Conservation (phyloP, 2,329 filamentous ascomycete genomes). For the Shiraia sp. region DNA sequence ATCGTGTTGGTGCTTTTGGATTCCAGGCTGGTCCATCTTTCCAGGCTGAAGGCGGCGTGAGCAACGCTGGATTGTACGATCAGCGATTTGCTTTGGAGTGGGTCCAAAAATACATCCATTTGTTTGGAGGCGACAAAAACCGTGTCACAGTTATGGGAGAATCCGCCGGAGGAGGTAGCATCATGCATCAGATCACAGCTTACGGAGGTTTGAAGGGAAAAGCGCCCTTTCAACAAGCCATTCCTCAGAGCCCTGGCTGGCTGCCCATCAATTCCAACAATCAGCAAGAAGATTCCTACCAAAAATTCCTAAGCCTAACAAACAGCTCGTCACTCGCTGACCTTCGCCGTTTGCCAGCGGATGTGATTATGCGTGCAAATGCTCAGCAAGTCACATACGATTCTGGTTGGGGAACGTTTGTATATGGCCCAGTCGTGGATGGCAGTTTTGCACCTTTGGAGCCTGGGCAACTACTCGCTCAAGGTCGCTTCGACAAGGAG, state of each 20-base stretch:
- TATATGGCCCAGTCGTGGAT: conserved; percentile 42
- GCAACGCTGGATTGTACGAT: conserved; percentile 43
- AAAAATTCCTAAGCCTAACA: conserved; percentile 34
- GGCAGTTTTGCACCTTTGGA: conserved; percentile 37
- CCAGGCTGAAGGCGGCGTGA: conserved; percentile 38
- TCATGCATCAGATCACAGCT: conserved; percentile 48
- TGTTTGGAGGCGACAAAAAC: conserved; percentile 45
- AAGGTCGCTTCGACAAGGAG: conserved; percentile 43
- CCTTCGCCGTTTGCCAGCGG: conserved; percentile 34
- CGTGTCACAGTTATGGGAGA: conserved; percentile 46
- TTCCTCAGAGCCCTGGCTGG: conserved; percentile 49
- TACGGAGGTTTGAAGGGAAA: conserved; percentile 46
- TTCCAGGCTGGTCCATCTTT: conserved; percentile 40
- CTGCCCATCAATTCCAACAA: conserved; percentile 26
- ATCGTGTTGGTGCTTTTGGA: conserved; percentile 50
- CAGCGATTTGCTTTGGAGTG: conserved; percentile 47
- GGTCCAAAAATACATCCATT: conserved; percentile 45
- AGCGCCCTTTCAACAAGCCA: conserved; percentile 43
- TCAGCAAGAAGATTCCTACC: conserved; percentile 36
- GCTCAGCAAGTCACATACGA: conserved; percentile 35
- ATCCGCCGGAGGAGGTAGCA: conserved; percentile 43
- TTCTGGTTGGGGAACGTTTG: conserved; percentile 37
- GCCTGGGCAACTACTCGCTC: conserved; percentile 40
- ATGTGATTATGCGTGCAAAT: conserved; percentile 41
- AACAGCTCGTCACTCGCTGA: conserved; percentile 41